These are phyloP conservation scores for Tuber calosporum DNA, from an alignment of 495 filamentous ascomycete species.

Conservation along the genomic window DNA sequence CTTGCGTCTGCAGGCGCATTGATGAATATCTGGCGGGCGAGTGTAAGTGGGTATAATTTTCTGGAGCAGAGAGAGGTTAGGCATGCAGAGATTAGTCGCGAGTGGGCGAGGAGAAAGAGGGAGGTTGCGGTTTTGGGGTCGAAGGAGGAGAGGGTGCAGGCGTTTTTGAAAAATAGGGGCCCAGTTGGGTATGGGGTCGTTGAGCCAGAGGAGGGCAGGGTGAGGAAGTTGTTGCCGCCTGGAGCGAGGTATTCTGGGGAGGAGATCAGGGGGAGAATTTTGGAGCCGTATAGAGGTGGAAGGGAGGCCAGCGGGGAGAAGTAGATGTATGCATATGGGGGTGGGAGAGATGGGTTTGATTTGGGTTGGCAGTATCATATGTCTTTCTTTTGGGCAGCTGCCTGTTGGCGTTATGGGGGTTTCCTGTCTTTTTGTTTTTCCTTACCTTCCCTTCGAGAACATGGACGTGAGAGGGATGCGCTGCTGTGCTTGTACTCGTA, in stretches of 20 bases:
- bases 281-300: not conserved
- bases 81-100: slow-evolving; percentile 24
- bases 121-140: slow-evolving; percentile 25
- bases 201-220: slow-evolving; percentile 19
- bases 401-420: not conserved
- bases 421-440: not conserved
- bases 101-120: slow-evolving; percentile 27
- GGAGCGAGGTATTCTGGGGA: slow-evolving; percentile 16
- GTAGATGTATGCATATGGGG: not conserved
- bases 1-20: slow-evolving; percentile 56
- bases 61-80: slow-evolving; percentile 28
- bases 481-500: not conserved
- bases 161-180: slow-evolving; percentile 37
- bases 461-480: not conserved
- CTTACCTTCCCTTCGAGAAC: not conserved
- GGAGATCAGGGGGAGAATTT: slow-evolving; percentile 11
- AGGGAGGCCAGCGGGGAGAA: not conserved
- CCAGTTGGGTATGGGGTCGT: slow-evolving; percentile 29
- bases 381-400: not conserved
- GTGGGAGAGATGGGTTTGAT: not conserved
- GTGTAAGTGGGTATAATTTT: slow-evolving; percentile 20
- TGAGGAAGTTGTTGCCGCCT: slow-evolving; percentile 6
- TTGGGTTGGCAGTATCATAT: not conserved
- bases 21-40: slow-evolving; percentile 35
- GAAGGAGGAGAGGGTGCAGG: slow-evolving; percentile 38